Base-by-base conservation (phyloP, 805 yeast species). In the Pichia phayaonensis region DNA sequence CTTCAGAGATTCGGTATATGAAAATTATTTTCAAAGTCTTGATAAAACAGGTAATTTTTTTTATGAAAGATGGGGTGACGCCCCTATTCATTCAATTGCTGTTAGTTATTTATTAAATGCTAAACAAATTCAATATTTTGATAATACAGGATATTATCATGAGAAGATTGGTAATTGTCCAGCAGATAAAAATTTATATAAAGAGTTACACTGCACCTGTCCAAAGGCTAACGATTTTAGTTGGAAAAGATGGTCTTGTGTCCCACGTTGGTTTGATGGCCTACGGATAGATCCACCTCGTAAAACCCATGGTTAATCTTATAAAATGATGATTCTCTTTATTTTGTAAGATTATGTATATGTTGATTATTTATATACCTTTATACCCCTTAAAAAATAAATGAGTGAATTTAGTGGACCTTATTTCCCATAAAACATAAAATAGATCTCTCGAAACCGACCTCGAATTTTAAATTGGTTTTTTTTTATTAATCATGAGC, bases 61-160 rank as follows among this genome's bases (percentile, higher is more conserved):
- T 66, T 83, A 83, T 65, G 87, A 83, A 64, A 72, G 89, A 64
- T 83, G 89, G 89, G 89, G 89, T 24, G 89, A 83, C 65, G 89
- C 89, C 0, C 88, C 88, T 3, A 75, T 83, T 43, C 89, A 83
- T 64, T 75, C 86, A 3, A 69, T 83, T 52, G 89, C 83, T 4
- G 84, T 76, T 3, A 71, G 83, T 0, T 69, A 78, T 52, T 71
- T 83, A 62, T 59, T 80, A 51, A 41, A 50, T 11, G 73, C 69
- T 52, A 72, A 72, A 26, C 69, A 78, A 55, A 65, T 83, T 27
- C 85, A 81, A 55, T 74, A 75, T 65, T 83, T 83, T 60, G 80
- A 73, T 39, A 80, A 80, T 57, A 76, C 79, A 21, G 83, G 83
- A 4, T 79, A 79, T 65, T 75, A 46, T 63, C 83, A 79, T 60